Evolutionary conservation across 2,329 filamentous ascomycete species (phyloP), one percentile per base, ranked within the genome.

Genomic region (Aspergillus candidus): DNA sequence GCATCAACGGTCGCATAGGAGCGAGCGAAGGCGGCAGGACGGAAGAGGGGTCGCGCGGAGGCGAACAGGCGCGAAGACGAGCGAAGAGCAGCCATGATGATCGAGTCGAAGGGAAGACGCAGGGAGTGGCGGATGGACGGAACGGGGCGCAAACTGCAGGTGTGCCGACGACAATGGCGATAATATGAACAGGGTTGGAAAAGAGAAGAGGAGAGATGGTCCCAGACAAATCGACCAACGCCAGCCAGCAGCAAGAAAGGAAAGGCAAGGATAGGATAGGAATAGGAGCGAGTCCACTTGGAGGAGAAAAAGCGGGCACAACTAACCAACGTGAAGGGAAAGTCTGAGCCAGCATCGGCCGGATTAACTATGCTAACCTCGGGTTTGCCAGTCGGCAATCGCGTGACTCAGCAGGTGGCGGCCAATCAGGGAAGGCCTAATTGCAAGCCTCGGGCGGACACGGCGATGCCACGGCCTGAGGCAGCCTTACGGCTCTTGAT

Each of bases 71-170:
- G 70, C 55, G 70, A 70, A 36, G 71, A 68, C 47, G 71, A 63
- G 54, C 71, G 72, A 59, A 74, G 68, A 57, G 71, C 69, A 55
- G 72, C 69, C 72, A 75, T 75, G 56, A 57, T 56, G 61, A 44
- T 38, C 39, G 46, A 35, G 35, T 47, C 36, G 41, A 46, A 44
- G 40, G 36, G 44, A 44, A 35, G 30, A 35, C 32, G 44, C 38
- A 40, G 32, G 42, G 13, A 39, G 32, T 17, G 13, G 39, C 38
- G 39, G 47, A 46, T 35, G 33, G 29, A 37, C 33, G 27, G 38
- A 33, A 41, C 36, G 22, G 15, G 43, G 22, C 40, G 31, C 18
- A 32, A 31, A 22, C 34, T 32, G 31, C 18, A 40, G 18, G 33
- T 34, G 32, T 15, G 35, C 22, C 37, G 11, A 32, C 32, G 34